Base-by-base conservation (phyloP, 2,329 filamentous ascomycete genomes). In the Aureobasidium lini region DNA sequence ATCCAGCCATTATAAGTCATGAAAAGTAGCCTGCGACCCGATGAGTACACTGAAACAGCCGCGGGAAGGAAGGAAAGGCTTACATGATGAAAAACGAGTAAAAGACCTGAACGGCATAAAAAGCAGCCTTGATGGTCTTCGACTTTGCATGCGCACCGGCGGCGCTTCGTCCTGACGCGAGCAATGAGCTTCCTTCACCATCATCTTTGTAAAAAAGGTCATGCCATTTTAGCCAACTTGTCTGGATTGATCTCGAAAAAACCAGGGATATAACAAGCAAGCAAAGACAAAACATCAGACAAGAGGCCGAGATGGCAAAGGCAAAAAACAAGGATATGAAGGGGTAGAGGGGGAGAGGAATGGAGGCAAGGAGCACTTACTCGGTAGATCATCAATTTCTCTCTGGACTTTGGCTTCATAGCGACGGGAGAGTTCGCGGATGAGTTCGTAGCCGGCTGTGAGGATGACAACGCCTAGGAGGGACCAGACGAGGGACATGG, bases 1-100 rank as follows among this genome's bases (percentile, higher is more conserved):
- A 99, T 86, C 86, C 89, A 95, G 60, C 94, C 94, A 69, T 99
- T 99, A 77, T 99, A 99, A n/a, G 94, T 99, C 94, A 99, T 99
- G 76, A 99, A 99, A 23, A 99, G 77, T 62, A 99, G 80, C 94
- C 93, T 97, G 13, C 34, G 4, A 9, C 9, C 9, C 5, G 15
- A 61, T n/a, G 54, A 36, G 47, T 13, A 50, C n/a, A 50, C 18
- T 11, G 16, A 46, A 8, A 2, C 39, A 29, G 13, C n/a, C 23
- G 5, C n/a, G 10, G 34, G 23, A 10, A 44, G 7, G 5, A 36
- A 18, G 5, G 23, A 16, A 4, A 31, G 1, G 86, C 93, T 85
- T 73, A 96, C 94, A 99, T 99, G 72, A 99, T 92, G 81, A 99
- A 97, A 70, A 99, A 97, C 48, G 92, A 95, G 74, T 99, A 99